Evolutionary conservation across 768 basidiomycete species (phyloP).

Genomic region (Mycena venus): DNA sequence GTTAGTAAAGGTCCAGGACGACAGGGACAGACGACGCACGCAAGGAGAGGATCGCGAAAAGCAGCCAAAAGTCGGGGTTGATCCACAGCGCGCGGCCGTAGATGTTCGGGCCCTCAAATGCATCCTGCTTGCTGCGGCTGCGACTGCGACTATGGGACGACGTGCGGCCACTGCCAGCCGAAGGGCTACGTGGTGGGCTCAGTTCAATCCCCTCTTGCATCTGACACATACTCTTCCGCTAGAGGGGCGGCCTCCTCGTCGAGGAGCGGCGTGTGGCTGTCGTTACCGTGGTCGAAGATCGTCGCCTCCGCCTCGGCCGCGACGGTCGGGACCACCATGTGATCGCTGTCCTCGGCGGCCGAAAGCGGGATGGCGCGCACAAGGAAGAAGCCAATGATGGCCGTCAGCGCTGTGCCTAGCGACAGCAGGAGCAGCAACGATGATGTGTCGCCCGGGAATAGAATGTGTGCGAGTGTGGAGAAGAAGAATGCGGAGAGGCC

Average conservation of each 20-base stretch:
- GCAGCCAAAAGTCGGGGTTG: constrained; percentile 48
- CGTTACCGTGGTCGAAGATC: constrained; percentile 35
- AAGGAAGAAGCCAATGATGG: constrained; percentile 83
- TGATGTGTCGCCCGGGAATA: constrained; percentile 85
- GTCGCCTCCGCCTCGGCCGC: constrained; percentile 30
- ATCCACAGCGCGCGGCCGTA: constrained; percentile 65
- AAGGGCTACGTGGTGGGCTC: constrained; percentile 29
- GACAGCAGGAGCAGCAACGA: constrained; percentile 82
- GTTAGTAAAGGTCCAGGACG: neutral
- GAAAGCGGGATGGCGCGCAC: constrained; percentile 78
- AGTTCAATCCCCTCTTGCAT: constrained; percentile 35
- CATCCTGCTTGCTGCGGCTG: constrained; percentile 48
- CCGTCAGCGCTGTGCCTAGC: constrained; percentile 82
- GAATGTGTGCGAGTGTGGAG: constrained; percentile 76
- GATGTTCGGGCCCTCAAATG: constrained; percentile 60
- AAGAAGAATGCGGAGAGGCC: constrained; percentile 95
- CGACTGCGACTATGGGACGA: constrained; percentile 26
- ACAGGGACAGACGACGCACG: constrained; percentile 56
- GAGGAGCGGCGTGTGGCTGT: constrained; percentile 38
- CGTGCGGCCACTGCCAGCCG: neutral
- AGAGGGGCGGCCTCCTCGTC: constrained; percentile 16
- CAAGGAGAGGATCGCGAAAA: constrained; percentile 65
- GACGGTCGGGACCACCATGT: constrained; percentile 34
- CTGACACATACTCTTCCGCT: constrained; percentile 36
- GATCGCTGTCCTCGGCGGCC: constrained; percentile 44